A percentile compares a stretch with the other conserved stretches of the same genome.
phyloP scores from a whole-genome alignment of 2,329 filamentous ascomycete genomes.

The Penicillium thymicola region DNA sequence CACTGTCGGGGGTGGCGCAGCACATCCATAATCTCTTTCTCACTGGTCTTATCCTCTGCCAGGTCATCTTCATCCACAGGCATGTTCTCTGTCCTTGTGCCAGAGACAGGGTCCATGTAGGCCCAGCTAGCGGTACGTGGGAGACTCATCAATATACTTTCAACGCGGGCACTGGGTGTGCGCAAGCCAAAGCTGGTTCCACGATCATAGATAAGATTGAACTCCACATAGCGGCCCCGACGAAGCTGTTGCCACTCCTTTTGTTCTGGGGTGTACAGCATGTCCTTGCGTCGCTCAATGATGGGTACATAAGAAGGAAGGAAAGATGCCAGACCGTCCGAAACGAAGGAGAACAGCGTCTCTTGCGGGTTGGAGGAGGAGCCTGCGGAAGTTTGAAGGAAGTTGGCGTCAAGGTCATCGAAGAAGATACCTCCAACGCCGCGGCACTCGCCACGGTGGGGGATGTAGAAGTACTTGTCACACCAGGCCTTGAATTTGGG shows the following conservation, averaged over 20 bases:
- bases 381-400: slow-evolving; percentile 37
- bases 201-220: slow-evolving; percentile 95
- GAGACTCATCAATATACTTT: slow-evolving; percentile 97
- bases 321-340: slow-evolving; percentile 82
- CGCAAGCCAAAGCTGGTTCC: slow-evolving; percentile 93
- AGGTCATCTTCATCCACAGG: slow-evolving; percentile 44
- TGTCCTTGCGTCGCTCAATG: slow-evolving; percentile 80
- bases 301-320: slow-evolving; percentile 89
- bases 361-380: slow-evolving; percentile 76
- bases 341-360: slow-evolving; percentile 83
- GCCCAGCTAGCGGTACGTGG: slow-evolving; percentile 90
- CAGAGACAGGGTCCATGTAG: slow-evolving; percentile 73
- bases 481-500: slow-evolving; percentile 97
- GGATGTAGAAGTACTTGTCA: slow-evolving; percentile 94
- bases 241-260: slow-evolving; percentile 97
- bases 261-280: slow-evolving; percentile 80
- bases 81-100: slow-evolving; percentile 45
- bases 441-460: slow-evolving; percentile 80
- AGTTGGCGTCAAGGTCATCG: slow-evolving; percentile 77
- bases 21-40: slow-evolving; percentile 76
- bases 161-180: slow-evolving; percentile 84
- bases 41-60: slow-evolving; percentile 44
- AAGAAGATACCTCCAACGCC: slow-evolving; percentile 98
- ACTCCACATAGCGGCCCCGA: slow-evolving; percentile 94
- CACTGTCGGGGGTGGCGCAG: slow-evolving; percentile 61